These are phyloP conservation scores for Pseudogymnoascus sp. DNA, from an alignment of 2,329 filamentous ascomycete genomes.

Conservation along the genomic window DNA sequence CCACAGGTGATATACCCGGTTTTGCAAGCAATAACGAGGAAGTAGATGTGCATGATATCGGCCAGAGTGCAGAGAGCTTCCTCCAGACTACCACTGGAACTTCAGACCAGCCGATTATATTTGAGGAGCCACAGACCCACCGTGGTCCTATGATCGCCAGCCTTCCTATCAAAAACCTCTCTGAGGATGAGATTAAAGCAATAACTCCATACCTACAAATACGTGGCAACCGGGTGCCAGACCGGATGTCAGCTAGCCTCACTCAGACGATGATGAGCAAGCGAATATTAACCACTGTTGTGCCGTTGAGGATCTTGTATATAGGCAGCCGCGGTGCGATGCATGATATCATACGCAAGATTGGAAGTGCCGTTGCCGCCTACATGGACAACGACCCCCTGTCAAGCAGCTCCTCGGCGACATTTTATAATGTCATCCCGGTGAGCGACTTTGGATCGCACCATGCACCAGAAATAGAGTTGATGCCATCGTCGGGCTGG, in stretches of 20 bases:
- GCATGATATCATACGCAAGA: conserved; percentile 37
- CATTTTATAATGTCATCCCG: conserved; percentile 44
- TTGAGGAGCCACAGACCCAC: conserved; percentile 34
- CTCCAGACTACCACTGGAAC: conserved; percentile 24
- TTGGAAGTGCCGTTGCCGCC: conserved; percentile 40
- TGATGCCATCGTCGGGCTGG: conserved; percentile 42
- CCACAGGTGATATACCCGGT: conserved; percentile 15
- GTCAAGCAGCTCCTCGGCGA: conserved; percentile 24
- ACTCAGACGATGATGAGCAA: conserved; percentile 40
- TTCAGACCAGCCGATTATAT: conserved; percentile 34
- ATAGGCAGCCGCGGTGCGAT: conserved; percentile 35
- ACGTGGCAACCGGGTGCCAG: conserved; percentile 11
- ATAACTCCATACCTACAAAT: not conserved
- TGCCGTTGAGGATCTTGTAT: conserved; percentile 42
- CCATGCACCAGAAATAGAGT: conserved; percentile 40
- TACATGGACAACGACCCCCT: conserved; percentile 27
- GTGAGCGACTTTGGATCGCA: conserved; percentile 40
- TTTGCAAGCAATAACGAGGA: conserved; percentile 20
- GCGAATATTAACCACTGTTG: conserved; percentile 35
- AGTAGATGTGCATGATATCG: conserved; percentile 25
- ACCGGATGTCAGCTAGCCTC: conserved; percentile 35
- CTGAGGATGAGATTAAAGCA: conserved; percentile 31
- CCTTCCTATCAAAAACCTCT: conserved; percentile 33
- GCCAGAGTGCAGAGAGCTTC: conserved; percentile 22
- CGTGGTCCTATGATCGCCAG: conserved; percentile 15